These are phyloP conservation scores for Cladosporium phlei DNA, from an alignment of 2,329 filamentous ascomycete species.

Conservation along the genomic window DNA sequence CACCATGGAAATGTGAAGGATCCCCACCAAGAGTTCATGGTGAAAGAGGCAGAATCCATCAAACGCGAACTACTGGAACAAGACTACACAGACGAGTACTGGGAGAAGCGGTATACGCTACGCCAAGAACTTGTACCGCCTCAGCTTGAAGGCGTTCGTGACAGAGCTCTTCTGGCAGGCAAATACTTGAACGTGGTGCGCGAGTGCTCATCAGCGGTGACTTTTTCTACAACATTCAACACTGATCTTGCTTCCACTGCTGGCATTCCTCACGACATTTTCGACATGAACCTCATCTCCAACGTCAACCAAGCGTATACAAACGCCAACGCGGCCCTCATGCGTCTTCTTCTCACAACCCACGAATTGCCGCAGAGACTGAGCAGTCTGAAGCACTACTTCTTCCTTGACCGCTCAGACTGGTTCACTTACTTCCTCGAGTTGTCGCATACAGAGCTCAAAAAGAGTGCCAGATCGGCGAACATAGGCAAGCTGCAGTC, in stretches of 20 bases:
- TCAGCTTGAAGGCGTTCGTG: slow-evolving; percentile 83
- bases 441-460: slow-evolving; percentile 76
- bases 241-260: slow-evolving; percentile 72
- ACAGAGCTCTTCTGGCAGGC: slow-evolving; percentile 89
- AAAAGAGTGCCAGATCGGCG: slow-evolving; percentile 78
- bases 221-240: slow-evolving; percentile 66
- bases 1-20: slow-evolving; percentile 95
- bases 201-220: slow-evolving; percentile 60
- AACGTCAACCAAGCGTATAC: slow-evolving; percentile 95
- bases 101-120: slow-evolving; percentile 95
- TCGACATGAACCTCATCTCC: slow-evolving; percentile 85
- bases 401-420: slow-evolving; percentile 95
- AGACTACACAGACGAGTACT: slow-evolving; percentile 98
- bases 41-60: slow-evolving; percentile 95
- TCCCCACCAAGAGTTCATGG: slow-evolving; percentile 85
- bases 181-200: slow-evolving; percentile 98
- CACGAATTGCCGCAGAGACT: slow-evolving; percentile 84
- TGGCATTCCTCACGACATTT: slow-evolving; percentile 87
- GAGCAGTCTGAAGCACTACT: slow-evolving; percentile 94
- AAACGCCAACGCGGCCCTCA: slow-evolving; percentile 87
- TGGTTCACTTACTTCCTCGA: slow-evolving; percentile 99
- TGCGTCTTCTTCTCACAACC: slow-evolving; percentile 85
- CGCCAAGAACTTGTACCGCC: slow-evolving; percentile 87
- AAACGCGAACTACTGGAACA: slow-evolving; percentile 83
- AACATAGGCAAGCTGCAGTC: slow-evolving; percentile 93